Percentiles rank a stretch among this genome's conserved stretches.
Conservation (phyloP, 306 rosid genomes). For the Fragaria iinumae region DNA sequence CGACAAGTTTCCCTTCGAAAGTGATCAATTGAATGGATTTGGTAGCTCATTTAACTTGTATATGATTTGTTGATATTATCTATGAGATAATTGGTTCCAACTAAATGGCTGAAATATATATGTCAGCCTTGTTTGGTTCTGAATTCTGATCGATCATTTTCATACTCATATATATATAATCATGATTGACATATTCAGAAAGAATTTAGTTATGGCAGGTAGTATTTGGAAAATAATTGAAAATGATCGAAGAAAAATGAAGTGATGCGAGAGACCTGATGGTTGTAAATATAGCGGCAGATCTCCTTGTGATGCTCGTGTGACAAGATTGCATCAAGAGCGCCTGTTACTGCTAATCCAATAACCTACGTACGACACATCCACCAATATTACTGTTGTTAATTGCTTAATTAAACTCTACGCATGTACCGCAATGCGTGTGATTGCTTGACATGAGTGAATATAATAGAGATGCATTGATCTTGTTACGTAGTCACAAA, state of each 20-base stretch:
- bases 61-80: neutral
- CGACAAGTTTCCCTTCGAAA: neutral
- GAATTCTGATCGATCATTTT: too few species aligned
- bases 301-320: conserved; percentile 50
- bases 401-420: neutral
- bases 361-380: conserved; percentile 43
- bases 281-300: conserved; percentile 60
- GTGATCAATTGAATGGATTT: neutral
- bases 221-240: neutral
- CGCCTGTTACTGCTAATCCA: conserved; percentile 50
- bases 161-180: too few species aligned
- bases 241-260: neutral
- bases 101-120: neutral
- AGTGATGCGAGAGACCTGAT: conserved; percentile 40
- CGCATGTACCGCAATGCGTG: neutral
- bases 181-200: neutral
- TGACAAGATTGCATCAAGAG: conserved; percentile 36
- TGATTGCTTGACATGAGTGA: neutral
- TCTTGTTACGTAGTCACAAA: too few species aligned
- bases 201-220: neutral
- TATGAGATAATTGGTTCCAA: neutral
- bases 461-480: too few species aligned
- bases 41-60: neutral
- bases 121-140: neutral
- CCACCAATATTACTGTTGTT: neutral